Conservation (phyloP, 257 asterid genomes). For the Solanum virginianum region DNA sequence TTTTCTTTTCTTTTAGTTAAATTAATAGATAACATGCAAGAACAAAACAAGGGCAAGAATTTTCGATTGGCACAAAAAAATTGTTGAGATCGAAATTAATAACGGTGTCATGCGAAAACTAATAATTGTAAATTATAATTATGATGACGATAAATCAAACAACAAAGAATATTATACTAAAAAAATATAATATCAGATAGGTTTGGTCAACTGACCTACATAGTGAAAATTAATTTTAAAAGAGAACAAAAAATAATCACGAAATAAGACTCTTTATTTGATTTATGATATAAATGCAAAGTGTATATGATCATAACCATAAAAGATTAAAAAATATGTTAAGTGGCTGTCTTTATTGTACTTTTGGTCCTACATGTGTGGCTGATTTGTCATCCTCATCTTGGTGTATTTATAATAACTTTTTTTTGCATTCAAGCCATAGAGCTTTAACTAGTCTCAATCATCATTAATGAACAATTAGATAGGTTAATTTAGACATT, state of each 20-base stretch:
- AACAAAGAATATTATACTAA: neutral
- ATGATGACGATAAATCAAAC: too few species aligned
- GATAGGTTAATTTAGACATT: neutral
- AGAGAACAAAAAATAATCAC: too few species aligned
- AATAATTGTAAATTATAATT: too few species aligned
- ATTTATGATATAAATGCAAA: neutral
- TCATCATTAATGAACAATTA: neutral
- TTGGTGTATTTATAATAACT: neutral
- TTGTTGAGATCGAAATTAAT: too few species aligned
- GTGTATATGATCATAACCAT: neutral
- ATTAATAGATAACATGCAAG: neutral
- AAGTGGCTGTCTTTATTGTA: neutral
- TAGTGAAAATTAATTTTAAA: too few species aligned
- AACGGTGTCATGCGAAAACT: neutral
- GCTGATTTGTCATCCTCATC: neutral
- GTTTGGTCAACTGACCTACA: neutral
- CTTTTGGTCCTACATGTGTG: neutral
- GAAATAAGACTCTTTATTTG: neutral
- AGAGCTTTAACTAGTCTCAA: neutral
- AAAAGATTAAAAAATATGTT: too few species aligned
- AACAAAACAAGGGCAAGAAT: neutral
- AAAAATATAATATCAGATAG: neutral
- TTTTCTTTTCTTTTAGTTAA: neutral
- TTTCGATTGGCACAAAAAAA: neutral
- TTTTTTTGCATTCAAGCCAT: neutral